phyloP scores from a whole-genome alignment of 306 rosid genomes.

The Gastrolobium bilobum region DNA sequence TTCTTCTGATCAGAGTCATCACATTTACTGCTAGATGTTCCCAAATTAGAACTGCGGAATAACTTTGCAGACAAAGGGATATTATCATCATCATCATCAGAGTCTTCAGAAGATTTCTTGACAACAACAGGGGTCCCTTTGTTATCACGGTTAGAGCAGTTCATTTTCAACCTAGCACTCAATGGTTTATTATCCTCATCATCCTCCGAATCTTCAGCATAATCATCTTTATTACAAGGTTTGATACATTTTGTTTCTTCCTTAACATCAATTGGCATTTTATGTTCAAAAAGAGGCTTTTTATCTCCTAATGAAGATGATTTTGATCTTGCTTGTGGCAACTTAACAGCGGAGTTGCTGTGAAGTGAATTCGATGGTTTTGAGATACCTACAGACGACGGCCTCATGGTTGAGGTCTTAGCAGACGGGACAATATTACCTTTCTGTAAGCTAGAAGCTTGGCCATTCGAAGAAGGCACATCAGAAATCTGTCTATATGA shows the following conservation, averaged over 20 bases:
- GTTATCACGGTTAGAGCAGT: slow-evolving; percentile 38
- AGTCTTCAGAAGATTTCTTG: slow-evolving; percentile 53
- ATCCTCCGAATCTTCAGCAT: slow-evolving; percentile 53
- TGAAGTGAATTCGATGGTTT: slow-evolving; percentile 39
- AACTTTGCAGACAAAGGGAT: slow-evolving; percentile 55
- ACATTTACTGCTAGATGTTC: slow-evolving; percentile 45
- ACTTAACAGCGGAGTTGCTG: slow-evolving; percentile 39
- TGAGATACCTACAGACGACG: slow-evolving; percentile 47
- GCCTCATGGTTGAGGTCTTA: slow-evolving; percentile 40
- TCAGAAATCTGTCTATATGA: slow-evolving; percentile 43
- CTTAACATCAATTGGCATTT: slow-evolving; percentile 45
- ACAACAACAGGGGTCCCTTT: slow-evolving; percentile 35
- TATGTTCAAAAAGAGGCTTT: slow-evolving; percentile 38
- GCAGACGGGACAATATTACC: slow-evolving; percentile 39
- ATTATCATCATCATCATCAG: slow-evolving; percentile 56
- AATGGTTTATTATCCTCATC: slow-evolving; percentile 59
- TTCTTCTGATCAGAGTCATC: slow-evolving; percentile 46
- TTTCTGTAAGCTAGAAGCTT: slow-evolving; percentile 47
- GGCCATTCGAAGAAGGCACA: slow-evolving; percentile 56
- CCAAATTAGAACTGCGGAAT: slow-evolving; percentile 35
- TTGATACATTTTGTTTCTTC: slow-evolving; percentile 33
- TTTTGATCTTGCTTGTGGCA: slow-evolving; percentile 43
- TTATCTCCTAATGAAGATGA: slow-evolving; percentile 34
- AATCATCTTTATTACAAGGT: neutral
- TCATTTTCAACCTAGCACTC: slow-evolving; percentile 49